Percentiles rank a stretch among this genome's conserved stretches.
These are phyloP conservation scores for Torulaspora franciscae DNA, from an alignment of 805 yeast species.

Conservation along the genomic window DNA sequence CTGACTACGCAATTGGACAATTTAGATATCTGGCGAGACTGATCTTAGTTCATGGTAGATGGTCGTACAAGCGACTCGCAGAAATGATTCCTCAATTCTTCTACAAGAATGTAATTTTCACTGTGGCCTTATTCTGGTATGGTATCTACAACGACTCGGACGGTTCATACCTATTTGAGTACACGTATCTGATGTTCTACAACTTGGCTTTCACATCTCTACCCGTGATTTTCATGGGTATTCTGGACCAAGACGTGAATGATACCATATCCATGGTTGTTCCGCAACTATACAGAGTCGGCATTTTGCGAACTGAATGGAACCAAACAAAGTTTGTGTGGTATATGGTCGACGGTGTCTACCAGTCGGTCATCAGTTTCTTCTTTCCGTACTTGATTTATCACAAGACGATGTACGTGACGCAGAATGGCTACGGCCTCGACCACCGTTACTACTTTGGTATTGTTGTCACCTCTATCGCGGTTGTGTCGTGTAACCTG, in stretches of 20 bases:
- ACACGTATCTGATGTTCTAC: constrained; percentile 73
- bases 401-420: constrained; percentile 41
- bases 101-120: constrained; percentile 72
- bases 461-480: constrained; percentile 57
- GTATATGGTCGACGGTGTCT: constrained; percentile 74
- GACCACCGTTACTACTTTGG: constrained; percentile 77
- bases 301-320: constrained; percentile 71
- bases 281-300: constrained; percentile 70
- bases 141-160: constrained; percentile 71
- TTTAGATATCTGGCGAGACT: constrained; percentile 66
- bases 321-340: constrained; percentile 59
- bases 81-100: constrained; percentile 83
- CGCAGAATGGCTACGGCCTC: constrained; percentile 50
- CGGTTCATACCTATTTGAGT: constrained; percentile 75
- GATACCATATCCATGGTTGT: constrained; percentile 63
- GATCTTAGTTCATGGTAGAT: constrained; percentile 73
- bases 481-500: constrained; percentile 61
- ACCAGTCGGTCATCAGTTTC: constrained; percentile 67
- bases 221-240: constrained; percentile 73
- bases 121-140: constrained; percentile 73
- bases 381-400: constrained; percentile 65
- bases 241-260: constrained; percentile 75
- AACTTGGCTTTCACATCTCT: constrained; percentile 78
- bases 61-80: constrained; percentile 77
- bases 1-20: constrained; percentile 83